Evolutionary conservation across 2,329 filamentous ascomycete species (phyloP).

Genomic region (Sphaerulina vaccinii): DNA sequence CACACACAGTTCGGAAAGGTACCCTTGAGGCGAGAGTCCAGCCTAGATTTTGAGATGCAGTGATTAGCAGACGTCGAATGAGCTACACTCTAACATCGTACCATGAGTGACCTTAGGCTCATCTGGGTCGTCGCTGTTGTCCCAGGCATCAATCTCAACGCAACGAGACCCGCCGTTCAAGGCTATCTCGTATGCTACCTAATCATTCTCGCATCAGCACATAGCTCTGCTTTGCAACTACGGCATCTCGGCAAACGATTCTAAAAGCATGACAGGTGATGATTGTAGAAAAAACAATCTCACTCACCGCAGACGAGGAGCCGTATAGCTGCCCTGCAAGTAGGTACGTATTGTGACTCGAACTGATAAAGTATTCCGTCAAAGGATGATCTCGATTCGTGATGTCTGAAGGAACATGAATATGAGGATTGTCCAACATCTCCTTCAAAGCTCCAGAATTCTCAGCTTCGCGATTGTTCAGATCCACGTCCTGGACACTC

Average conservation of each 20-base stretch:
- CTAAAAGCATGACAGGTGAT: no score
- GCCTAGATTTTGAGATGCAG: neutral
- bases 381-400: conserved; percentile 60
- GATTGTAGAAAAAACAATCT: no score
- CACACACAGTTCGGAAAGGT: conserved; percentile 63
- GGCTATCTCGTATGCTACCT: conserved; percentile 60
- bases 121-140: conserved; percentile 58
- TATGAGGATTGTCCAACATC: conserved; percentile 58
- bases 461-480: conserved; percentile 43
- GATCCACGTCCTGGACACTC: conserved; percentile 48
- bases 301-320: conserved; percentile 54
- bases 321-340: conserved; percentile 69
- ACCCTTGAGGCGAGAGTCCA: conserved; percentile 67
- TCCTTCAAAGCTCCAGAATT: conserved; percentile 49
- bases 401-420: conserved; percentile 55
- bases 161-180: conserved; percentile 64
- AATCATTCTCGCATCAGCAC: neutral
- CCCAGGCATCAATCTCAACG: conserved; percentile 74
- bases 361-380: conserved; percentile 70
- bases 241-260: no score
- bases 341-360: conserved; percentile 72
- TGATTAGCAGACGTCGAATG: neutral
- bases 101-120: conserved; percentile 72
- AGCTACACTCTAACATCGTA: neutral
- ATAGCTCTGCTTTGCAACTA: neutral